Conservation (phyloP, 164 flowering plant species). For the Stephania japonica region DNA sequence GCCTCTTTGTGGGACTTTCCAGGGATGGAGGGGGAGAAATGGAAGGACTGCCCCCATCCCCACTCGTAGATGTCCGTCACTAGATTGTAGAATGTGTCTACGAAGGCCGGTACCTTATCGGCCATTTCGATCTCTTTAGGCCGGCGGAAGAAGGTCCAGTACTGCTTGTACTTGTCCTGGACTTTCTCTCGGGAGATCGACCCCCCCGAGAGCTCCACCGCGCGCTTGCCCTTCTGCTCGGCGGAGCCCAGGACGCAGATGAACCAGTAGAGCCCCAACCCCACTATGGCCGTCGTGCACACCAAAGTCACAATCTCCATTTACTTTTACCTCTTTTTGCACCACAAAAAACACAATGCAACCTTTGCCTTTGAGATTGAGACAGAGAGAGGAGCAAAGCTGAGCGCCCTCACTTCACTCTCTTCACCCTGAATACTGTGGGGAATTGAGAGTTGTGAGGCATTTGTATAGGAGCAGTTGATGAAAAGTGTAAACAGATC, state of each 20-base stretch:
- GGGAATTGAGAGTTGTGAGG: neutral
- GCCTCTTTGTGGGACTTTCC: slow-evolving; percentile 80
- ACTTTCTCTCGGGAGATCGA: slow-evolving; percentile 78
- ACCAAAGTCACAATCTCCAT: slow-evolving; percentile 62
- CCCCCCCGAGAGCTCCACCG: slow-evolving; percentile 79
- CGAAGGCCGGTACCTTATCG: slow-evolving; percentile 85
- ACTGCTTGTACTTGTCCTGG: slow-evolving; percentile 65
- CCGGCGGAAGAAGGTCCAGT: slow-evolving; percentile 86
- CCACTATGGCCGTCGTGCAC: slow-evolving; percentile 52
- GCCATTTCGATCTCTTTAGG: slow-evolving; percentile 80
- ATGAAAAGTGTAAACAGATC: neutral
- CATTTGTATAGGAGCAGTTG: neutral
- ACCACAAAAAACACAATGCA: no score
- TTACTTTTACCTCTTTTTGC: no score
- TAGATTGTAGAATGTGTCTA: slow-evolving; percentile 88
- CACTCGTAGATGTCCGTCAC: slow-evolving; percentile 97
- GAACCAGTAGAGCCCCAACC: slow-evolving; percentile 88
- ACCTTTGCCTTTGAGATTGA: no score
- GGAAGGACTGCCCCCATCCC: slow-evolving; percentile 98
- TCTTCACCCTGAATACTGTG: no score
- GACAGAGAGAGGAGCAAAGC: no score
- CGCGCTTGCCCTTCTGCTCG: slow-evolving; percentile 74
- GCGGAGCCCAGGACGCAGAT: slow-evolving; percentile 81
- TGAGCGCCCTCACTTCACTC: no score
- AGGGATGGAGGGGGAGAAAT: slow-evolving; percentile 74